Evolutionary conservation across 2,329 filamentous ascomycete genomes (phyloP), one percentile per base, ranked within the genome.

Genomic region (Ophiocordyceps camponoti-saundersi): DNA sequence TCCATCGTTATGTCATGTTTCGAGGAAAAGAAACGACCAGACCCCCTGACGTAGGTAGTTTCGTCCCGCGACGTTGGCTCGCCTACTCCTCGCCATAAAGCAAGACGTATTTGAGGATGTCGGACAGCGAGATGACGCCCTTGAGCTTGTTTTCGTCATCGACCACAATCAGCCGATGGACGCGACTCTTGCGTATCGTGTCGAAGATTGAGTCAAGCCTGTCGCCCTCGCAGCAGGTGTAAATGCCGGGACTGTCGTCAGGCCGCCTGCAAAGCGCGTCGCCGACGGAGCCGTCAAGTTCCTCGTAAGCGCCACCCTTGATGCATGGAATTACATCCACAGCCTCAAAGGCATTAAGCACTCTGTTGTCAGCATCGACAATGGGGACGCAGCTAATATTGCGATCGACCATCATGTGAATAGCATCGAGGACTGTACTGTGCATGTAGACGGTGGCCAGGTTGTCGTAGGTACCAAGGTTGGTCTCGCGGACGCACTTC

Each of bases 251-350:
- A 58, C 95, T 95, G 55, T 95, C 90, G 46, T 93, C 85, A 13
- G 86, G 79, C 51, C 90, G 78, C 62, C 85, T 93, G 56, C 86
- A 80, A 48, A 96, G 69, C 2, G 90, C 90, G 51, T 95, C 89
- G 42, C 90, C 92, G 5, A 96, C 85, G 7, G 77, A 85, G 20
- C 88, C 77, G 49, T 83, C 80, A 48, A 98, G 71, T 54, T 95
- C 90, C 53, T 96, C 92, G 59, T 96, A 96, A 34, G 80, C 80
- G 20, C 89, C 88, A 21, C 87, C 88, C 65, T 93, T 94, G 65
- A 98, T 94, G 56, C 95, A 80, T 0, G 89, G 83, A 55, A 98
- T 95, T 50, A 98, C 89, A 64, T 98, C 92, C 45, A 98, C 89
- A 2, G 92, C 86, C 66, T 98, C 93, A 58, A 98, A 98, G 12